Conservation (phyloP, 148 eudicot genomes). For the Dianthus caryophyllus region DNA sequence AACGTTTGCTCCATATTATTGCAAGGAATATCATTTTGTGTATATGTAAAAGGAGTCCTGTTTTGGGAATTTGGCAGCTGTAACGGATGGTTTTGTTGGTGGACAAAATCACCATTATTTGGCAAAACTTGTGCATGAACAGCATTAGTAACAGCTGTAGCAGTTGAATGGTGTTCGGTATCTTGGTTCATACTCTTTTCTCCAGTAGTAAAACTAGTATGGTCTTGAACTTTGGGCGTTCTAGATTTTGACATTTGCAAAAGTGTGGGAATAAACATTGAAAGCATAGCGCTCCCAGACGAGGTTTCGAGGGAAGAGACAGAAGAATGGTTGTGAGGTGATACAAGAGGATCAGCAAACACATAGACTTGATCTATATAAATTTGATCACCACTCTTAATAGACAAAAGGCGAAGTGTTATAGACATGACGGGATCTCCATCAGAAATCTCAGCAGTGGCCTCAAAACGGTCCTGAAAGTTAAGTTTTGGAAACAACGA, state of each 20-base stretch:
- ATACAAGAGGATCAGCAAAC: conserved; percentile 63
- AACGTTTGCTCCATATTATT: conserved; percentile 48
- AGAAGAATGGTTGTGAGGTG: conserved; percentile 41
- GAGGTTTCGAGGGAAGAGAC: conserved; percentile 32
- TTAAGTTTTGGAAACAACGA: conserved; percentile 13
- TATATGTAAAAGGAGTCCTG: conserved; percentile 17
- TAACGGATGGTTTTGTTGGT: conserved; percentile 24
- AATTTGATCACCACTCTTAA: conserved; percentile 55
- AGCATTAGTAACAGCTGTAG: conserved; percentile 17
- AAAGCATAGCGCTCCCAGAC: conserved; percentile 59
- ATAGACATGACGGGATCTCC: conserved; percentile 65
- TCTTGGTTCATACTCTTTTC: conserved; percentile 23
- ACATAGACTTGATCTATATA: conserved; percentile 76
- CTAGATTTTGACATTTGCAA: conserved; percentile 63
- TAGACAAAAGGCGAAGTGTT: conserved; percentile 75
- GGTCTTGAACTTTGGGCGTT: conserved; percentile 29
- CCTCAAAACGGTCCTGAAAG: conserved; percentile 76
- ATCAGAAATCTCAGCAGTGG: conserved; percentile 94
- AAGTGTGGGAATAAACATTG: conserved; percentile 90
- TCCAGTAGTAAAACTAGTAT: conserved; percentile 24
- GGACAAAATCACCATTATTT: conserved; percentile 21
- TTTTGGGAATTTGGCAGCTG: conserved; percentile 22
- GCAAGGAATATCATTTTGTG: conserved; percentile 16
- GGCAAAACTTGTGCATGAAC: conserved; percentile 23
- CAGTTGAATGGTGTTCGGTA: conserved; percentile 24